phyloP scores from a whole-genome alignment of 768 basidiomycete genomes.

The Leccinum disarticulatum region DNA sequence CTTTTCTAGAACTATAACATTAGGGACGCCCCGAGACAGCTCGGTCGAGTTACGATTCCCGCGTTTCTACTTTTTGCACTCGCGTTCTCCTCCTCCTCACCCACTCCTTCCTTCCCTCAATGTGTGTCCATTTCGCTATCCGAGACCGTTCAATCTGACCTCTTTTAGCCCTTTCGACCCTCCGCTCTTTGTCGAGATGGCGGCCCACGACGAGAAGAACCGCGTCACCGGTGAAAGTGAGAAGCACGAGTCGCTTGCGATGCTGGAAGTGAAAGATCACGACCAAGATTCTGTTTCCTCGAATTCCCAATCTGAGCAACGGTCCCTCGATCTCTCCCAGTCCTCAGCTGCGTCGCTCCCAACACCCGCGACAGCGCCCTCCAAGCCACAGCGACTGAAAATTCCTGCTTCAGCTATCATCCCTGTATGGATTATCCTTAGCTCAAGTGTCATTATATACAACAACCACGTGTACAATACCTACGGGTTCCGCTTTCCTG shows the following conservation, averaged over 20 bases:
- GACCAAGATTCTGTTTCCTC: slow-evolving; percentile 10
- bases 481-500: slow-evolving; percentile 83
- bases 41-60: background rate
- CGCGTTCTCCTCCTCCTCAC: background rate
- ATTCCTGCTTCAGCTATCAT: slow-evolving; percentile 72
- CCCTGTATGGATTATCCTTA: slow-evolving; percentile 90
- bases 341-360: slow-evolving; percentile 41
- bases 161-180: background rate
- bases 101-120: slow-evolving; percentile 1
- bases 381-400: slow-evolving; percentile 46
- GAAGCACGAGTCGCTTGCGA: slow-evolving; percentile 18
- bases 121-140: slow-evolving; percentile 3
- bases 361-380: slow-evolving; percentile 50
- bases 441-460: slow-evolving; percentile 91
- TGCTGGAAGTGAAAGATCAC: slow-evolving; percentile 22
- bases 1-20: background rate
- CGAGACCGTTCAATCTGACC: background rate
- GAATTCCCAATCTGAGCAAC: slow-evolving; percentile 3
- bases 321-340: slow-evolving; percentile 1
- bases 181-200: slow-evolving; percentile 14
- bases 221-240: slow-evolving; percentile 7
- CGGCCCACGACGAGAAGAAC: slow-evolving; percentile 28
- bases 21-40: background rate
- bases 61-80: background rate
- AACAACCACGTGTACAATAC: slow-evolving; percentile 89